Base-by-base conservation (phyloP, 139 green algal genomes). In the Chara braunii region DNA sequence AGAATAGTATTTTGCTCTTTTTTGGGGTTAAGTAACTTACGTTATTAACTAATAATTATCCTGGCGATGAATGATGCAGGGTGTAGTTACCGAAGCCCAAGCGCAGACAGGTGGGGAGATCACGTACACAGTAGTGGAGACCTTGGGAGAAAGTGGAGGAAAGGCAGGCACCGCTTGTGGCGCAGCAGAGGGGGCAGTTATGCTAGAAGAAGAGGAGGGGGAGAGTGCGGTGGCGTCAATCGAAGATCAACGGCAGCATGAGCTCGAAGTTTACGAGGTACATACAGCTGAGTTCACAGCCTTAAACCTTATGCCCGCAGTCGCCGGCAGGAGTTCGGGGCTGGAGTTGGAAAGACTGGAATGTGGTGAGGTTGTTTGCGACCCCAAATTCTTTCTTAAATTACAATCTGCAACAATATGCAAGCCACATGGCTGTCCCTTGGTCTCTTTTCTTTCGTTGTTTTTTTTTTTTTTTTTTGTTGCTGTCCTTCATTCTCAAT, bases 221-320 rank as follows among this genome's bases (percentile, higher is more conserved):
- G 68, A 78, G 32, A 58, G 22, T 18, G 36, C 50, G 9, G 37
- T 74, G 28, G 43, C 56, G 1, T 66, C 40, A 0, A 2, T 30
- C 0, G 68, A 72, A 24, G 43, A 72, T 23, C 60, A 65, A 35
- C 43, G 31, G 51, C 35, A 57, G 48, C 29, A 48, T 26, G 69
- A 74, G 24, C 71, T 69, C 55, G 59, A 42, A 12, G 73, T 82
- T 23, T 77, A 80, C 56, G 64, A 82, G 64, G 26, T 48, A 18
- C 40, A 18, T 48, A 18, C 40, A 18, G 40, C 40, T 18, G 40
- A 18, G n/a, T n/a, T n/a, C n/a, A n/a, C n/a, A n/a, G n/a, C n/a
- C n/a, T n/a, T n/a, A n/a, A n/a, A n/a, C n/a, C n/a, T n/a, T n/a
- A n/a, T n/a, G n/a, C n/a, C n/a, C n/a, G n/a, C n/a, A n/a, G n/a